phyloP scores from a whole-genome alignment of 768 basidiomycete genomes.

The Lyophyllum atratum region DNA sequence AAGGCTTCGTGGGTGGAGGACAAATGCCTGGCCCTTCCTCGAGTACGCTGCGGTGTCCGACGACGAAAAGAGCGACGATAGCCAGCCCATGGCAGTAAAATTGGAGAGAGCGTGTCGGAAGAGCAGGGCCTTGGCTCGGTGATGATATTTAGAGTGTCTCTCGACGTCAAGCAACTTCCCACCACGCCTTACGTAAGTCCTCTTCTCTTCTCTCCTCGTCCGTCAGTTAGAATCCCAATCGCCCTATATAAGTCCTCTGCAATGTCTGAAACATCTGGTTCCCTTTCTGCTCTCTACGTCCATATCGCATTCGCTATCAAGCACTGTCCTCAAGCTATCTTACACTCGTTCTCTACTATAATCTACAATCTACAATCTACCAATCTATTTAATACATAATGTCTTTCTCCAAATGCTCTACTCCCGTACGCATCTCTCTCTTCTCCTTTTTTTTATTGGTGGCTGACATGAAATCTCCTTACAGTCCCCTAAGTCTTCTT shows the following conservation, averaged over 20 bases:
- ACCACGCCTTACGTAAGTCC: background rate
- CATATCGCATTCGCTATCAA: background rate
- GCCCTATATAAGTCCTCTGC: constrained; percentile 7
- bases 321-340: background rate
- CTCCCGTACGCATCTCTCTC: background rate
- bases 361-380: background rate
- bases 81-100: constrained; percentile 63
- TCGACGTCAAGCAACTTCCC: background rate
- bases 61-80: constrained; percentile 61
- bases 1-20: constrained; percentile 87
- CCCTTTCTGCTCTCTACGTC: background rate
- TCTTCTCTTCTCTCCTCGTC: background rate
- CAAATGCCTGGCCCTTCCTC: constrained; percentile 66
- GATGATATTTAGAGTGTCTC: too few species aligned
- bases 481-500: background rate
- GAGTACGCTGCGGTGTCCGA: constrained; percentile 47
- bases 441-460: background rate
- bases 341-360: background rate
- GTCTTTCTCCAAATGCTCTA: background rate
- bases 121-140: too few species aligned
- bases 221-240: background rate
- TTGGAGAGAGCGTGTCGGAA: background rate
- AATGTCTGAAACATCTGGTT: background rate
- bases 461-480: background rate
- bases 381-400: too few species aligned